Evolutionary conservation across 1,139 yeast species (phyloP), one percentile per base, ranked within the genome.

Genomic region (Debaryomyces psychrophilus): DNA sequence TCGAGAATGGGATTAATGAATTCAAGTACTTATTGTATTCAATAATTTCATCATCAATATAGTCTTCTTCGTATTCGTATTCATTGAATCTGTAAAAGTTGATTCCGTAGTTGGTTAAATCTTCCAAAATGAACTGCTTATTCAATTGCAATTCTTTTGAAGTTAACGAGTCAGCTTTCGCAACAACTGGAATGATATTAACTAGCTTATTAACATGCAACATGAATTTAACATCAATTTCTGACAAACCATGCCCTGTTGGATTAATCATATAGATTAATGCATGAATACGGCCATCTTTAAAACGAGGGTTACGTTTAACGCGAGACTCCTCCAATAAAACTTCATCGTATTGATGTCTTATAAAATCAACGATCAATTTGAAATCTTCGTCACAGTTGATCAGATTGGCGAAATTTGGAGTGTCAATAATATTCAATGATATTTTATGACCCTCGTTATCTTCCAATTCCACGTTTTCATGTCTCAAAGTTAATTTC

Each of bases 321-420:
- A 75, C 78, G 48, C 79, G 59, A 45, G 73, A 66, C 54, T 76
- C 81, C 51, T 76, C 80, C 60, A 74, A 70, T 56, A 76, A 71
- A 22, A 73, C 78, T 55, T 73, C 78, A 58, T 76, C 80, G 58
- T 70, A 75, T 50, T 76, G 78, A 50, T 73, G 76, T 67, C 79
- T 72, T 56, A 76, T 73, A 50, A 74, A 76, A 54, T 75, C 79
- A 42, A 75, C 79, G 42, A 76, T 65, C 39, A 73, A 67, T 54
- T 71, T 72, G 54, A 72, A 72, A 51, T 72, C 77, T 34, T 71
- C 76, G 47, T 66, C 71, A 64, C 82, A 58, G 58, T 73, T 67
- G 53, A 86, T 71, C 55, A 74, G 81, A 57, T 86, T 89, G 50
- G 95, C 95, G 69, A 86, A 89, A 31, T 90, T 90, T 3, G 93